Evolutionary conservation across 2,329 filamentous ascomycete species (phyloP).

Genomic region (Hymenoscyphus scutula): DNA sequence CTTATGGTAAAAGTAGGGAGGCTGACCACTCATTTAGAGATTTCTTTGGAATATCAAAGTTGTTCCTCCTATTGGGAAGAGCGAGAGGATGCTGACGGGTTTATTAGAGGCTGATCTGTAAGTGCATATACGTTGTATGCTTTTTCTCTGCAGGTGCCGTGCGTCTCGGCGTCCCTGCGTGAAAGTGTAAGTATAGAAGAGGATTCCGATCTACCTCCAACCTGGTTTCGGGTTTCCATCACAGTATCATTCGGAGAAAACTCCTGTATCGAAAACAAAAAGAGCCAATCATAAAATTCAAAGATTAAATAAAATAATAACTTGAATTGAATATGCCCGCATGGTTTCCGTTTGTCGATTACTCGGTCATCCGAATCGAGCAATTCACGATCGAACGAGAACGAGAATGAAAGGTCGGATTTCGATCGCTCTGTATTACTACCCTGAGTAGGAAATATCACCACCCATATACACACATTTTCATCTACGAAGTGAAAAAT

Average conservation of each 20-base stretch:
- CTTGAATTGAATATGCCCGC: background rate
- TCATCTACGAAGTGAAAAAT: background rate
- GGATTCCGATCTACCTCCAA: conserved; percentile 1
- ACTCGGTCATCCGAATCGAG: background rate
- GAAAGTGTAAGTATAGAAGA: background rate
- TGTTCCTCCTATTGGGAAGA: background rate
- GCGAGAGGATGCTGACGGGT: background rate
- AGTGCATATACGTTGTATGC: background rate
- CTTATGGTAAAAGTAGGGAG: conserved; percentile 3
- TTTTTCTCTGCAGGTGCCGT: background rate
- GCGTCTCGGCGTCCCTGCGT: background rate
- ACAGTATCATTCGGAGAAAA: background rate
- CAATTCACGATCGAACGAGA: background rate
- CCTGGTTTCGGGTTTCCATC: conserved; percentile 3
- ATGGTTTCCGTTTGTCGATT: background rate
- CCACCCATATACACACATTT: background rate
- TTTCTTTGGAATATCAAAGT: background rate
- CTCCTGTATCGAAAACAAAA: background rate
- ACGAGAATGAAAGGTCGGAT: background rate
- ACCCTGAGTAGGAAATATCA: background rate
- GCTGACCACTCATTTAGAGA: background rate
- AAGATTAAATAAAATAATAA: background rate
- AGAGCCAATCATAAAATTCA: conserved; percentile 1
- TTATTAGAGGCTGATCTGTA: background rate
- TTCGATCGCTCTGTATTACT: background rate